Base-by-base conservation (phyloP, 768 basidiomycete species). In the Austroboletus festivus region DNA sequence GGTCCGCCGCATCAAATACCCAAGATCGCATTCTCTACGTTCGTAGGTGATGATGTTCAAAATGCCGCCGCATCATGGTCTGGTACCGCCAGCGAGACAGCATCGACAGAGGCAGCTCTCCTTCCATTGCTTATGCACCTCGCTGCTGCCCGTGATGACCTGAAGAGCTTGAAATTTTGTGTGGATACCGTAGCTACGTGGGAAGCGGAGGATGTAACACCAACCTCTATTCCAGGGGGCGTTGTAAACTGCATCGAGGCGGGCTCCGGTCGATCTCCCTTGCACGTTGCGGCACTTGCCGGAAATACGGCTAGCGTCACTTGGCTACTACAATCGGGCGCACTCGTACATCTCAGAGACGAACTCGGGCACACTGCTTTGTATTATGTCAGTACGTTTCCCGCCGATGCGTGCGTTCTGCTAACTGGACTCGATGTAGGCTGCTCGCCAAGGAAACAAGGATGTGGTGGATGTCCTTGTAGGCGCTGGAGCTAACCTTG, bases 271-370 rank as follows among this genome's bases (percentile, higher is more conserved):
- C 76, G 84, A 43, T 82, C 88, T 10, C 86, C 91, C 10, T 67
- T 94, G 38, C 91, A 94, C 53, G 79, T 83, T 15, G 89, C 91
- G 2, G 81, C 87, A 23, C 62, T 93, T 28, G 82, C 84, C 45
- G 88, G 89, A 2, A 76, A 78, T 51, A 51, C 56, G 9, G 56
- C 55, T 10, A 70, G 73, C 33, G 68, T 73, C 33, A 62, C 62
- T 26, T 59, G 78, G 26, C 68, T 93, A 31, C 74, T 93, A 18
- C 73, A 79, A 51, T 80, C 81, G 0, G 91, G 91, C 5, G 89
- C 90, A 1, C 71, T 90, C 13, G 91, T 93, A 19, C 91, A 94
- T 64, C 71, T 87, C 9, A 76, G 92, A 47, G 92, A 94, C 63
- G 62, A 68, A 1, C 73, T 93, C 38, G 92, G 89, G 2, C 90